Evolutionary conservation across 2,329 filamentous ascomycete genomes (phyloP), one percentile per base, ranked within the genome.

Genomic region (Talaromyces funiculosus): DNA sequence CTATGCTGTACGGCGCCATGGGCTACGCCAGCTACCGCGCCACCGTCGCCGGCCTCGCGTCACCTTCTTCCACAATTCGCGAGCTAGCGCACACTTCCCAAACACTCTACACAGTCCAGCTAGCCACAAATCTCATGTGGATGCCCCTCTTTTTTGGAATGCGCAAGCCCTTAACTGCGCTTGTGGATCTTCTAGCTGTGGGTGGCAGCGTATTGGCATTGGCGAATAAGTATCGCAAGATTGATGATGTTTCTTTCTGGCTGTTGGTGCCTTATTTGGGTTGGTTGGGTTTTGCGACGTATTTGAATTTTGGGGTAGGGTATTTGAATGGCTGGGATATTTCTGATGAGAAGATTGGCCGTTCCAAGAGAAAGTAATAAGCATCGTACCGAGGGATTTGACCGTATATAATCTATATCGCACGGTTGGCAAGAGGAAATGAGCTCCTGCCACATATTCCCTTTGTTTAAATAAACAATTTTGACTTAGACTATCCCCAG

Each of bases 91-190:
- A 84, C 71, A 81, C 86, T 65, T 88, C 87, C 66, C 87, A 90
- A 61, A 90, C 88, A 0, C 82, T 97, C 31, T 97, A 96, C 79
- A 90, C 89, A 2, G 80, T 92, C 62, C 92, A 97, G 76, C 86
- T 97, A 6, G 89, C 83, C 10, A 81, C 97, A 56, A 97, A 97
- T 73, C 80, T 96, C 31, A 75, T 88, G 58, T 97, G 90, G 90
- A 97, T 92, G 84, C 93, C 93, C 12, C 82, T 97, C 10, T 97
- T 97, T 82, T 97, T 96, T 72, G 82, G 84, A n/a, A 71, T 88
- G 55, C 86, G 87, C 65, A 84, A 85, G 16, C 91, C 92, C 1
- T 81, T 88, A 57, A 84, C 86, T 69, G 92, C 92, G 3, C 85
- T 90, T 6, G 82, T 82, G 29, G 90, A 97, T 72, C 87, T 96